Percentiles rank a stretch among this genome's conserved stretches.
Evolutionary conservation across 1,284 basidiomycete species (phyloP).

Genomic region (Pisolithus thermaeus): DNA sequence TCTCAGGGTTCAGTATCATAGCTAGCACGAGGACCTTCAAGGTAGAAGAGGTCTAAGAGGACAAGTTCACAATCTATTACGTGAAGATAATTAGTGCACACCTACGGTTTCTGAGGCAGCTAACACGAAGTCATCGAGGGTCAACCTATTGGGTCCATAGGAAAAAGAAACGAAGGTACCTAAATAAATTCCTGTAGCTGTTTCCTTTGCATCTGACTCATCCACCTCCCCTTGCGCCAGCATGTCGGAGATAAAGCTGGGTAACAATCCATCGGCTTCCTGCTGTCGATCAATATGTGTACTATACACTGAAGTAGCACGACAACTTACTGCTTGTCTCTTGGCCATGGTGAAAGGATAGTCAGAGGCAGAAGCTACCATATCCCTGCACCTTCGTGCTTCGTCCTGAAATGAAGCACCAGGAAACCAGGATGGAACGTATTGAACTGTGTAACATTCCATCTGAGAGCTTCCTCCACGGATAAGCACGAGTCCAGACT

Average conservation of each 20-base stretch:
- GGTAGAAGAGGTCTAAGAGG: constrained; percentile 13
- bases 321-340: no score
- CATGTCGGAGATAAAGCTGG: no score
- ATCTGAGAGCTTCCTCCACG: no score
- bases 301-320: no score
- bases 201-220: no score
- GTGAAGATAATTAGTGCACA: not conserved
- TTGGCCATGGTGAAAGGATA: no score
- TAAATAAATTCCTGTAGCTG: not conserved
- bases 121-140: not conserved
- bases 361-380: constrained; percentile 19
- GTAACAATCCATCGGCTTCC: not conserved
- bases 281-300: no score
- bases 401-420: no score
- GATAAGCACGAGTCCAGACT: not conserved
- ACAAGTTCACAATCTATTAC: not conserved
- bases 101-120: not conserved
- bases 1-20: constrained; percentile 28
- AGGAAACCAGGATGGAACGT: not conserved
- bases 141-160: no score
- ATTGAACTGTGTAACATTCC: not conserved
- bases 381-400: no score
- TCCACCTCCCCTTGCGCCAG: no score
- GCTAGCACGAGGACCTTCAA: constrained; percentile 28
- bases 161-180: not conserved